Conservation (phyloP, 2,329 filamentous ascomycete genomes). For the Fusarium piperis region DNA sequence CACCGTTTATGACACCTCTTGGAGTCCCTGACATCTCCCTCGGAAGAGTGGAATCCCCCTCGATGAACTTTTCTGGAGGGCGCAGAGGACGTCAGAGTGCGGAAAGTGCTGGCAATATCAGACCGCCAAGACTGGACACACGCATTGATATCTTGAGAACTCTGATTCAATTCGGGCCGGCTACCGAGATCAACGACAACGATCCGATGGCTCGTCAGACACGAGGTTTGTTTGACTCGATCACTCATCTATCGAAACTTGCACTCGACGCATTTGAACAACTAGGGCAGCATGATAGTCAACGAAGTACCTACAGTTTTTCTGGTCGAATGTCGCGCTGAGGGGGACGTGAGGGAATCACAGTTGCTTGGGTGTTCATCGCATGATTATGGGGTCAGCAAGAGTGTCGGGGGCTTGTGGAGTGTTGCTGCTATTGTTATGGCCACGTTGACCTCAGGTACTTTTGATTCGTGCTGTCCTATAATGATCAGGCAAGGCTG, state of each 20-base stretch:
- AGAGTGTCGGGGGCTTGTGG: background rate
- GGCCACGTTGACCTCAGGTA: background rate
- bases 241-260: background rate
- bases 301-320: background rate
- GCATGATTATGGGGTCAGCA: background rate
- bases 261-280: background rate
- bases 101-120: background rate
- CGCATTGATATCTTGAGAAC: background rate
- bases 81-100: background rate
- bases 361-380: background rate
- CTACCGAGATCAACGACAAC: background rate
- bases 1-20: background rate
- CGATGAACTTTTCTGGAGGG: background rate
- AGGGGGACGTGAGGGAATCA: background rate
- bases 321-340: background rate
- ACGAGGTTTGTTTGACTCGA: slow-evolving; percentile 2
- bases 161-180: background rate
- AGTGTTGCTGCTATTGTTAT: background rate
- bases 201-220: slow-evolving; percentile 5
- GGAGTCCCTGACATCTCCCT: background rate
- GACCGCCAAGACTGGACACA: background rate
- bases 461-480: too few relatives aligned
- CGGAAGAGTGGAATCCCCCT: background rate
- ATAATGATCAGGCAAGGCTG: background rate
- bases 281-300: background rate